Conservation (phyloP, 805 yeast species). For the Wilhelminamyces savonicus region DNA sequence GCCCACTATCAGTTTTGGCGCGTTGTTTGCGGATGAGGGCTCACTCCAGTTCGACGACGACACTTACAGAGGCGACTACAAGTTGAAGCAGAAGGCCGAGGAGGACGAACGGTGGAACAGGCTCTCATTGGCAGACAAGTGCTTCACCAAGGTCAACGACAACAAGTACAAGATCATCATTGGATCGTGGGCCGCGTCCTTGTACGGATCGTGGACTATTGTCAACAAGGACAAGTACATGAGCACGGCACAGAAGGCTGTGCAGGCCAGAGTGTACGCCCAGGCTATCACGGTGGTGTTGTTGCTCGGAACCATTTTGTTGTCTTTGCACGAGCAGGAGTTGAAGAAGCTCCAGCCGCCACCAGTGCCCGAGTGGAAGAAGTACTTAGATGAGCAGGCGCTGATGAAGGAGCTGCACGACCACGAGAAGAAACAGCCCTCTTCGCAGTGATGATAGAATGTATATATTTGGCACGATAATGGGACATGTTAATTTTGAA, state of each 20-base stretch:
- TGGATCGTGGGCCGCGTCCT: conserved; percentile 73
- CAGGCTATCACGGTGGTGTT: conserved; percentile 73
- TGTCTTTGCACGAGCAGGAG: conserved; percentile 59
- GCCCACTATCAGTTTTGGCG: conserved; percentile 59
- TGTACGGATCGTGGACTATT: conserved; percentile 71
- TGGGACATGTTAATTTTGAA: no score
- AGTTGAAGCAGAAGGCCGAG: conserved; percentile 34
- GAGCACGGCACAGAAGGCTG: conserved; percentile 74
- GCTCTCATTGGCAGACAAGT: conserved; percentile 43
- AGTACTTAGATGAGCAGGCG: conserved; percentile 19
- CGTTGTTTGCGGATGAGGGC: conserved; percentile 65
- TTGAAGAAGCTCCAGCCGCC: conserved; percentile 31
- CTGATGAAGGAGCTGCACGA: conserved; percentile 2
- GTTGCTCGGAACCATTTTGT: conserved; percentile 61
- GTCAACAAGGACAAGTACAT: conserved; percentile 71
- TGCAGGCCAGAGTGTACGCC: conserved; percentile 88
- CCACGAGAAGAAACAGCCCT: no score
- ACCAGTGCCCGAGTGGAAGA: conserved; percentile 33
- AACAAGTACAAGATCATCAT: conserved; percentile 64
- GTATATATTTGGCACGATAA: no score
- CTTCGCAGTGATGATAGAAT: no score
- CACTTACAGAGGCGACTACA: conserved; percentile 47
- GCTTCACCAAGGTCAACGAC: conserved; percentile 41
- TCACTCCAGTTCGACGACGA: conserved; percentile 60
- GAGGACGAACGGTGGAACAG: conserved; percentile 48